These are phyloP conservation scores for Triangularia verruculosa DNA, from an alignment of 2,329 filamentous ascomycete species.

Conservation along the genomic window DNA sequence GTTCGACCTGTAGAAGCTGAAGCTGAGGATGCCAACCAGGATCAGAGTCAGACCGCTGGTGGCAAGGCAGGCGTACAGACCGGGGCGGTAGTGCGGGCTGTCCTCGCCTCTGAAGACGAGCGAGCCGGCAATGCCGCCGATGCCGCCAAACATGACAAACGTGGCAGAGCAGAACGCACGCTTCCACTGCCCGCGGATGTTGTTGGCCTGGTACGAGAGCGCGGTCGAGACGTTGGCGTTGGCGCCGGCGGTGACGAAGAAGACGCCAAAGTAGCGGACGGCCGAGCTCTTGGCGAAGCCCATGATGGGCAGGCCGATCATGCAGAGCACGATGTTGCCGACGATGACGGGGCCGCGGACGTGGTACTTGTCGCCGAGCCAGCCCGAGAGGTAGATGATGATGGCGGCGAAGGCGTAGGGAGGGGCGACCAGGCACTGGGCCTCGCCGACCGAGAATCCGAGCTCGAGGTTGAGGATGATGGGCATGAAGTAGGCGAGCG, in stretches of 20 bases:
- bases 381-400: constrained; percentile 58
- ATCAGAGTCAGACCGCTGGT: constrained; percentile 46
- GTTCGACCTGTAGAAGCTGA: constrained; percentile 45
- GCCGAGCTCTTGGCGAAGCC: constrained; percentile 58
- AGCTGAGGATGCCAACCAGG: constrained; percentile 41
- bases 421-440: constrained; percentile 70
- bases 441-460: constrained; percentile 59
- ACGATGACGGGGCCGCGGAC: constrained; percentile 64
- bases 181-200: constrained; percentile 87
- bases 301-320: constrained; percentile 71
- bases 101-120: constrained; percentile 63
- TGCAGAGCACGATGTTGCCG: constrained; percentile 61
- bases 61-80: constrained; percentile 54
- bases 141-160: constrained; percentile 70
- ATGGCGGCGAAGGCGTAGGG: constrained; percentile 65
- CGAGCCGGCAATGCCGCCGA: constrained; percentile 74
- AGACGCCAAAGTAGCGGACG: constrained; percentile 71
- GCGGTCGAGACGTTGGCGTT: constrained; percentile 74
- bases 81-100: constrained; percentile 50
- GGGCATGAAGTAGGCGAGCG: constrained; percentile 75
- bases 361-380: constrained; percentile 64
- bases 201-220: constrained; percentile 82
- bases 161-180: constrained; percentile 74
- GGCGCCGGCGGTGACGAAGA: constrained; percentile 71
- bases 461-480: constrained; percentile 65